Evolutionary conservation across 768 basidiomycete species (phyloP).

Genomic region (Fistulinella prunicolor): DNA sequence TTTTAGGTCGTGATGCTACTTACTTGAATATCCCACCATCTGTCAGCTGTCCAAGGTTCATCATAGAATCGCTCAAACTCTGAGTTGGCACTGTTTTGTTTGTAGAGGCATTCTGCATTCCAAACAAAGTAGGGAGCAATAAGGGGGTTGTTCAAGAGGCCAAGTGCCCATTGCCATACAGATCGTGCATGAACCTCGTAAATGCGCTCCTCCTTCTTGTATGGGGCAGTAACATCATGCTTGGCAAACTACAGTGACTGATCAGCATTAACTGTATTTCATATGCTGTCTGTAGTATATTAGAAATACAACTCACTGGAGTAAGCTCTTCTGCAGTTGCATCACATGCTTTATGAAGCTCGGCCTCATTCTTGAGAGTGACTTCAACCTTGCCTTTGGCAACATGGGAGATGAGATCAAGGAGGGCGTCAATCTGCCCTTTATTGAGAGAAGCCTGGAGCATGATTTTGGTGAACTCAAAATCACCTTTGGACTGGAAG

Average conservation of each 20-base stretch:
- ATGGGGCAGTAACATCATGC: not conserved
- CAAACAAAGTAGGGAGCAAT: no score
- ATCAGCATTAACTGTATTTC: no score
- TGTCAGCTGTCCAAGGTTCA: no score
- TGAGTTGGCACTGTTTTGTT: no score
- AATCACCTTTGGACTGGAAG: slow-evolving; percentile 1
- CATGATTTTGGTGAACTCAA: slow-evolving; percentile 9
- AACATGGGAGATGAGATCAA: slow-evolving; percentile 1
- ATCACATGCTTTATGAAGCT: not conserved
- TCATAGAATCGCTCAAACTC: no score
- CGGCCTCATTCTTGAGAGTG: slow-evolving; percentile 1
- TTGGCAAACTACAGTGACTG: no score
- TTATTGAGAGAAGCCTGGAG: slow-evolving; percentile 12
- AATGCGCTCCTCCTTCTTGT: slow-evolving; percentile 2
- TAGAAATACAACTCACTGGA: no score
- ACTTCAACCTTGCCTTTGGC: slow-evolving; percentile 19
- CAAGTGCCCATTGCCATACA: no score
- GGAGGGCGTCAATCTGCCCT: slow-evolving; percentile 1
- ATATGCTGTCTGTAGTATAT: no score
- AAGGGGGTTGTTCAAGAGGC: no score
- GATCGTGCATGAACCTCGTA: not conserved
- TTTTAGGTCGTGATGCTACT: not conserved
- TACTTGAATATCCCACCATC: slow-evolving; percentile 39
- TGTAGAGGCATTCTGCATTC: no score
- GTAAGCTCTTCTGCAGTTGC: no score